phyloP scores from a whole-genome alignment of 345 rosid genomes.

The Acer saccharum region DNA sequence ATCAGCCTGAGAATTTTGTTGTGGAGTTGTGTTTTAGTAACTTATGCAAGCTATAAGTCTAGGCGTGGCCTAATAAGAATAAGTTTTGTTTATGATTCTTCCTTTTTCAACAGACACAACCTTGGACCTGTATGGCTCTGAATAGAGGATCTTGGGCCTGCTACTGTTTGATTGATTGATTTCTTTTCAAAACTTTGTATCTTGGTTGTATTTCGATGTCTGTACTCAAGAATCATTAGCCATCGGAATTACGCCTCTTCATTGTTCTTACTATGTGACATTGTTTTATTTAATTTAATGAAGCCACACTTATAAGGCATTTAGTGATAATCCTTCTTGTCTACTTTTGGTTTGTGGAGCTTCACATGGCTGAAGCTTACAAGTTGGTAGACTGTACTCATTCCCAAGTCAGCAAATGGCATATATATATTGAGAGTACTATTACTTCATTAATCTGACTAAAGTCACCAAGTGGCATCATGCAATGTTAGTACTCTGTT shows the following conservation, averaged over 20 bases:
- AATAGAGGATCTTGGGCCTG: neutral
- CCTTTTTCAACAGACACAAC: neutral
- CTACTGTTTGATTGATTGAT: neutral
- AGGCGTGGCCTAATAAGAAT: neutral
- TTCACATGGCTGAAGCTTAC: neutral
- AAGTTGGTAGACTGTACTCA: neutral
- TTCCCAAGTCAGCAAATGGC: neutral
- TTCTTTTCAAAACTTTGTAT: neutral
- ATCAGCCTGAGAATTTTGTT: neutral
- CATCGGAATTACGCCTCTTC: neutral
- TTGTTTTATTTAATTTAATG: too few relatives aligned
- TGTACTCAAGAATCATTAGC: neutral
- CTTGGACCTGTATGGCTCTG: neutral
- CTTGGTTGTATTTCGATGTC: neutral
- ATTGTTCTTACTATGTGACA: neutral
- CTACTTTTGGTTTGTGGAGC: neutral
- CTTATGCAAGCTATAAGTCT: neutral
- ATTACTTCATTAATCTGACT: neutral
- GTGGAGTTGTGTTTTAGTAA: neutral
- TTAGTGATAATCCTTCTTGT: neutral
- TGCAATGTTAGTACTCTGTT: neutral
- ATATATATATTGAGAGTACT: neutral
- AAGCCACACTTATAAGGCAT: neutral
- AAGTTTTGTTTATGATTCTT: neutral
- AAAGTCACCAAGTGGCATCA: neutral